Evolutionary conservation across 208 protist species (phyloP).

Genomic region (Blechomonas ayalai): DNA sequence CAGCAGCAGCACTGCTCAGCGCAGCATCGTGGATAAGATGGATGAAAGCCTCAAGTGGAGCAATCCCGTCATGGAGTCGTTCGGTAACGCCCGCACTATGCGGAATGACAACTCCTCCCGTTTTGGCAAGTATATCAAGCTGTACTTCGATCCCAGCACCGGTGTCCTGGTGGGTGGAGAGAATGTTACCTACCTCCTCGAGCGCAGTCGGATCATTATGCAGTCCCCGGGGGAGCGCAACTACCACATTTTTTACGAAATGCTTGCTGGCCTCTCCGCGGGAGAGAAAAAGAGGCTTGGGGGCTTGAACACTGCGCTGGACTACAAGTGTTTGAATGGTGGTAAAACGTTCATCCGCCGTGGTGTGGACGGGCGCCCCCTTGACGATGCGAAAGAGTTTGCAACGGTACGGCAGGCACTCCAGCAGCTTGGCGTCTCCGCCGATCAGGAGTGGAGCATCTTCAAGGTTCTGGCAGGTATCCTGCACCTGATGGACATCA

Average conservation of each 20-base stretch:
- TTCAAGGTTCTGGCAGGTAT: constrained; percentile 89
- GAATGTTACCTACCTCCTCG: constrained; percentile 89
- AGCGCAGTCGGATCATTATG: constrained; percentile 90
- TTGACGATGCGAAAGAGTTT: constrained; percentile 90
- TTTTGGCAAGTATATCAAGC: constrained; percentile 94
- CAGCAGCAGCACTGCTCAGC: constrained; percentile 57
- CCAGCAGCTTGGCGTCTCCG: constrained; percentile 44
- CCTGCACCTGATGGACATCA: constrained; percentile 90
- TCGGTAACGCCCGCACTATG: constrained; percentile 91
- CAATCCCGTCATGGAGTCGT: constrained; percentile 92
- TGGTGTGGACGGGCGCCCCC: constrained; percentile 61
- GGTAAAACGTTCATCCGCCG: constrained; percentile 76
- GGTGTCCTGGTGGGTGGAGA: constrained; percentile 82
- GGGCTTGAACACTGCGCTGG: constrained; percentile 52
- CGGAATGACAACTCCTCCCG: constrained; percentile 93
- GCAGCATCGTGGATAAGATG: constrained; percentile 57
- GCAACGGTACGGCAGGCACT: constrained; percentile 70
- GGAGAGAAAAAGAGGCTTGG: constrained; percentile 66
- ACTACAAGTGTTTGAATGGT: constrained; percentile 86
- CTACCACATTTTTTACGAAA: constrained; percentile 97
- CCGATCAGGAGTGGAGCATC: constrained; percentile 49
- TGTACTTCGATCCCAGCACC: constrained; percentile 85
- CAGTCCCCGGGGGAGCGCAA: constrained; percentile 89
- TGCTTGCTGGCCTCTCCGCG: constrained; percentile 71
- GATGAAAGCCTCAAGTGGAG: constrained; percentile 71